Percentiles rank a stretch among this genome's conserved stretches.
Evolutionary conservation across 257 asterid genomes (phyloP).

Genomic region (Plantago major): DNA sequence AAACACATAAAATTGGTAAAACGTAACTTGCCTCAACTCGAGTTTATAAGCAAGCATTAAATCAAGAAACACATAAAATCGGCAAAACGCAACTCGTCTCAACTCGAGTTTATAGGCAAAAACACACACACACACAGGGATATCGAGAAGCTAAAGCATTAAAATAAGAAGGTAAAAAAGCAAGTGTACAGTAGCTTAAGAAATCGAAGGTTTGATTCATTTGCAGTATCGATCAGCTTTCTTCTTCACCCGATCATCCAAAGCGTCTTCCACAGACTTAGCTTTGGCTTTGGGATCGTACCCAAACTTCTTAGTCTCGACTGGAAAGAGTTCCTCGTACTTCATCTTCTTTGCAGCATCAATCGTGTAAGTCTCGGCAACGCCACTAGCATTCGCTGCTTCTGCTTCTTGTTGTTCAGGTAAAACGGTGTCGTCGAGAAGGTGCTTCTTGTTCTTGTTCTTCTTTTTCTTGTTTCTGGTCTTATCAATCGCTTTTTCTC

Average conservation of each 20-base stretch:
- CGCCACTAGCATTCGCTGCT: conserved; percentile 25
- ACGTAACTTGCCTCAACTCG: too few species aligned
- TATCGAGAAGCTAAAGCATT: too few species aligned
- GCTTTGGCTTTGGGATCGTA: conserved; percentile 69
- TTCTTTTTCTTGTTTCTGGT: conserved; percentile 63
- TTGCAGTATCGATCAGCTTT: conserved; percentile 98
- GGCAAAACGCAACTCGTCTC: too few species aligned
- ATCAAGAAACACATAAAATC: too few species aligned
- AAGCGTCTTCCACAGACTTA: conserved; percentile 83
- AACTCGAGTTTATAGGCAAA: too few species aligned
- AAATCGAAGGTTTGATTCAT: conserved; percentile 21
- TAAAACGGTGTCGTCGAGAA: conserved; percentile 35
- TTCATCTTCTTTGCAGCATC: conserved; percentile 97
- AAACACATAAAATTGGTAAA: too few species aligned
- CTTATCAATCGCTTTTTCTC: conserved; percentile 72
- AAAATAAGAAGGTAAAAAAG: too few species aligned
- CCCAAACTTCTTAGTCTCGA: conserved; percentile 70
- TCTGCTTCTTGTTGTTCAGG: conserved; percentile 36
- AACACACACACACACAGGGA: too few species aligned
- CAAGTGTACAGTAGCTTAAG: too few species aligned
- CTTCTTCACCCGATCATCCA: conserved; percentile 90
- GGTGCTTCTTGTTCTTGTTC: conserved; percentile 42
- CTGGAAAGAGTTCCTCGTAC: conserved; percentile 90
- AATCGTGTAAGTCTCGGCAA: conserved; percentile 59
- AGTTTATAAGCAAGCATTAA: too few species aligned